Base-by-base conservation (phyloP, 768 basidiomycete species). In the Boletus insuetus region DNA sequence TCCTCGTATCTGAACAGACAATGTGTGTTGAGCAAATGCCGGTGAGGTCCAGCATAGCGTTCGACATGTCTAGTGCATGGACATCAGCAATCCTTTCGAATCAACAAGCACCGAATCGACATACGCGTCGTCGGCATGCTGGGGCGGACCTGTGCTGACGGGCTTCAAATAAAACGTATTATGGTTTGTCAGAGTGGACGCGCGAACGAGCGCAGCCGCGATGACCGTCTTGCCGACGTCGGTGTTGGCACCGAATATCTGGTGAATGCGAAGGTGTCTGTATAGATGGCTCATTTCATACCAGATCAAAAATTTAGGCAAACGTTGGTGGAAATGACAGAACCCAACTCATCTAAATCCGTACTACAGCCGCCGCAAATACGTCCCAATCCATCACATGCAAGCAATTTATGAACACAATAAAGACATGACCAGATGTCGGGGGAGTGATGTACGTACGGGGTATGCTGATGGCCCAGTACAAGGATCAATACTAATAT, bases 191-290 rank as follows among this genome's bases (percentile, higher is more conserved):
- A 78, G 68, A 0, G 85, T 85, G n/a, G 91, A 90, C 0, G 91
- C 87, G 35, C 90, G 80, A 42, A 86, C 82, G 35, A 98, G 83
- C 1, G 91, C 91, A 3, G 94, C 83, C 1, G 92, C 89, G 51
- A 98, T 75, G 54, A 98, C 80, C 0, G 95, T 97, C 74, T 98
- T 98, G 26, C 96, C 96, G 47, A 98, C 94, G 71, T 94, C 86
- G 3, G 96, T 98, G 72, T 96, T 97, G 1, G 95, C 94, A 32
- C 96, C 96, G 65, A 97, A 96, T 55, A 98, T 77, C 68, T 96
- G 92, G 70, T 94, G 91, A 31, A 94, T 76, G 17, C 92, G 84
- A 34, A 98, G 80, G 66, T 94, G 81, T 64, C 83, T 86, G 77
- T 89, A 95, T 43, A 98, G 85, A 20, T 87, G 79, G 46, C 89